Base-by-base conservation (phyloP, 345 rosid genomes). In the Capsella bursapastoris region DNA sequence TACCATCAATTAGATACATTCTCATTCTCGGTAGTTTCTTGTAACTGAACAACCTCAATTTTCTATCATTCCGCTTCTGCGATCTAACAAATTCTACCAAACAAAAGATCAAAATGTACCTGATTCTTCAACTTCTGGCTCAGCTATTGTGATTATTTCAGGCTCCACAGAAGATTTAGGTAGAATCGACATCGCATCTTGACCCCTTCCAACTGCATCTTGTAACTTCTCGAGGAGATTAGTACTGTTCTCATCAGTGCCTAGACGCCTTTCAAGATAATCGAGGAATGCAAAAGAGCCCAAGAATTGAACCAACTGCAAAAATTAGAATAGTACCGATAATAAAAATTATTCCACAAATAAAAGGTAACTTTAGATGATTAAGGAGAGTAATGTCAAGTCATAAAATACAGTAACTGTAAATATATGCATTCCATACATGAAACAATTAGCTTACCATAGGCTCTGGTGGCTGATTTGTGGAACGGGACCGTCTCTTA, bases 171-270 rank as follows among this genome's bases (percentile, higher is more conserved):
- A 80, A 27, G 84, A 71, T 49, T 90, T 83, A 55, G 97, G 94
- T 67, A 95, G 81, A 84, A 89, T 76, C 13, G 94, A 92, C 83
- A 78, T 81, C 41, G 91, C 93, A 84, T 89, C 90, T 76, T 95
- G 98, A 81, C 96, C 97, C 87, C 98, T 92, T 58, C 97, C 97
- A 68, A 92, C 79, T 53, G 99, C 94, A 80, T 95, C 99, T 86
- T 92, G 98, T 82, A 90, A 84, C 84, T 87, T 95, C 76, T 95
- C 98, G 28, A 95, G 91, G 38, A 92, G 96, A 86, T 92, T 87
- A 81, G 77, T 78, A 77, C 78, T 82, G 74, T 80, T 86, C 86
- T 85, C 92, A 52, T 89, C 96, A 66, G 86, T 85, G 78, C 87
- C 84, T 41, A 81, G 71, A 56, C 88, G 87, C 78, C 98, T 90